Base-by-base conservation (phyloP, 305 asterid genomes). In the Plantago rigida region DNA sequence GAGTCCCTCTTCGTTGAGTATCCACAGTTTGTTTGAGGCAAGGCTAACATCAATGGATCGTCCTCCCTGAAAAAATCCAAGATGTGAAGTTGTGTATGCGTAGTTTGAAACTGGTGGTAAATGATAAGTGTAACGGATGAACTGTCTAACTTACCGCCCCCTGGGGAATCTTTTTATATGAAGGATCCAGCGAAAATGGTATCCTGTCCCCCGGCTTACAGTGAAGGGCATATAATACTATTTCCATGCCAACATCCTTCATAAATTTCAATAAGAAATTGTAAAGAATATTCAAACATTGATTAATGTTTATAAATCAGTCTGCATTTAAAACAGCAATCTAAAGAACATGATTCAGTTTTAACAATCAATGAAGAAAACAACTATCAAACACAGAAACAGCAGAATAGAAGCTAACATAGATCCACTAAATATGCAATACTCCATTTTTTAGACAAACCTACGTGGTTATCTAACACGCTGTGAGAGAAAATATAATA, bases 1-100 rank as follows among this genome's bases (percentile, higher is more conserved):
- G 68, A 92, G 81, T 61, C 81, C 82, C 59, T 78, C 84, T 75
- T 86, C 94, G 69, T 83, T 83, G 59, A 92, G 95, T 70, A 89
- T 77, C 94, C 93, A 92, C 67, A 88, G 79, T 71, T 81, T 75
- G 73, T 78, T 71, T 13, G 79, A 77, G 56, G 86, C 68, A 71
- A 92, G 81, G 69, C 75, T 86, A 69, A 92, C 84, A 77, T 92
- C 99, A 72, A 89, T 68, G 31, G 71, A 7, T 9, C 42, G 78
- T 69, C 73, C 91, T 69, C 77, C 95, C 97, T 92, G 68, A 45
- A 46, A 62, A 52, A 59, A 68, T 63, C 69, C 78, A 71, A 66
- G 66, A 58, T 46, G 66, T 42, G 60, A 59, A 69, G 10, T 24
- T 52, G 26, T 22, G 12, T 12, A 9, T 26, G 2, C 0, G n/a